phyloP scores from a whole-genome alignment of 129 eudicot genomes.

The Flaveria linearis region DNA sequence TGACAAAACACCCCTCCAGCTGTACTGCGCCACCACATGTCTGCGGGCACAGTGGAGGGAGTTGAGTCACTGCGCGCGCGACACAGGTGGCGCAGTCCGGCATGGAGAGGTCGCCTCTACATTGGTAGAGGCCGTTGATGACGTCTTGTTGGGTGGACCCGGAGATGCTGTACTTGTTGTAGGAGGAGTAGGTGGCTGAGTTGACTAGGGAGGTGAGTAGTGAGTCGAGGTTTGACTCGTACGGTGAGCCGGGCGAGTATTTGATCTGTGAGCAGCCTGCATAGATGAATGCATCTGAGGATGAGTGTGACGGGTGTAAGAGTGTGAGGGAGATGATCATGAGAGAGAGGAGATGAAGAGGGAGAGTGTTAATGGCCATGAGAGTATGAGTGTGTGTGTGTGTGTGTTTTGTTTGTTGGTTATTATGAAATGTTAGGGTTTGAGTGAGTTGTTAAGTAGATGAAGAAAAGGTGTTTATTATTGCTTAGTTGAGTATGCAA shows the following conservation, averaged over 20 bases:
- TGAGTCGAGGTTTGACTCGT: slow-evolving; percentile 83
- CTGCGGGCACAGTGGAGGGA: slow-evolving; percentile 54
- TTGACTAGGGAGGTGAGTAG: slow-evolving; percentile 87
- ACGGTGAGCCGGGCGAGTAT: slow-evolving; percentile 66
- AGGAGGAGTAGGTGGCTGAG: slow-evolving; percentile 93
- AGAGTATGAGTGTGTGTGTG: neutral
- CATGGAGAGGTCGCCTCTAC: slow-evolving; percentile 84
- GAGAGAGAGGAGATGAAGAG: slow-evolving; percentile 22
- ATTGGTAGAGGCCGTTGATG: slow-evolving; percentile 84
- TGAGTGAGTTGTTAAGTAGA: slow-evolving; percentile 40
- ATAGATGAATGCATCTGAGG: slow-evolving; percentile 63
- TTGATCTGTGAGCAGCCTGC: slow-evolving; percentile 87
- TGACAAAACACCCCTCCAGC: slow-evolving; percentile 80
- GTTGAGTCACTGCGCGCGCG: slow-evolving; percentile 62
- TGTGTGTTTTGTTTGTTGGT: neutral
- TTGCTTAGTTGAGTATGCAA: slow-evolving; percentile 36
- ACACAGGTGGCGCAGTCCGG: slow-evolving; percentile 96
- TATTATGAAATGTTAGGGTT: neutral
- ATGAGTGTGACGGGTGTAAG: slow-evolving; percentile 42
- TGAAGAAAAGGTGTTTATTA: slow-evolving; percentile 19
- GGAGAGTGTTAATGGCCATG: slow-evolving; percentile 25
- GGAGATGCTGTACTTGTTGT: slow-evolving; percentile 80
- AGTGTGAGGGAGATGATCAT: slow-evolving; percentile 20
- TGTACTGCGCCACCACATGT: slow-evolving; percentile 78
- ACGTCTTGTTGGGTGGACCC: slow-evolving; percentile 70